phyloP scores from a whole-genome alignment of 805 yeast genomes.

The Lipomyces yamadae region DNA sequence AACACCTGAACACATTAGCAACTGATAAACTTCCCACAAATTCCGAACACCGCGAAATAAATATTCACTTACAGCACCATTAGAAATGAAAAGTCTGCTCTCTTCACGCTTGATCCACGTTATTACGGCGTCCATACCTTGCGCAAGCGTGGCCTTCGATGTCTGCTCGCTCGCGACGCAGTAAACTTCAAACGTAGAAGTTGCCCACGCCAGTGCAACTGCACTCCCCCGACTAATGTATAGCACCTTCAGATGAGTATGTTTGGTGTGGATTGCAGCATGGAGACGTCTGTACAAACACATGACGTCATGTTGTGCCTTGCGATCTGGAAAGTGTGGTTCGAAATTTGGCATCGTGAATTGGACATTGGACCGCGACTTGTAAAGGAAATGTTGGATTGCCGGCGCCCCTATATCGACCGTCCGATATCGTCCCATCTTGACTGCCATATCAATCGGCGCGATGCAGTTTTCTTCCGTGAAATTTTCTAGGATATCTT shows the following conservation, averaged over 20 bases:
- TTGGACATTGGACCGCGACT: constrained; percentile 70
- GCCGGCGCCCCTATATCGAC: constrained; percentile 59
- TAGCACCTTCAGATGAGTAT: constrained; percentile 41
- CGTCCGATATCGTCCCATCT: constrained; percentile 52
- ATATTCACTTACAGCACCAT: constrained; percentile 40
- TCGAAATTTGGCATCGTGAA: constrained; percentile 54
- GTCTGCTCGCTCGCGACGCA: constrained; percentile 63
- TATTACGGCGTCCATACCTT: constrained; percentile 66
- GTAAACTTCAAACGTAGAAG: constrained; percentile 66
- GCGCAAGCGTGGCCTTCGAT: constrained; percentile 60
- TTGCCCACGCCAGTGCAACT: constrained; percentile 58
- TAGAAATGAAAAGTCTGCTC: constrained; percentile 50
- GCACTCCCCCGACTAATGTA: constrained; percentile 38
- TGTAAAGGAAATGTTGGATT: constrained; percentile 80
- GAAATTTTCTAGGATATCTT: constrained; percentile 54
- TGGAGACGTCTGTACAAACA: constrained; percentile 47
- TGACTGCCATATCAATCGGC: constrained; percentile 48
- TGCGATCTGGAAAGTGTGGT: constrained; percentile 46
- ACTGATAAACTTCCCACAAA: background rate
- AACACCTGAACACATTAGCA: constrained; percentile 10
- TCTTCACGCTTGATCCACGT: constrained; percentile 78
- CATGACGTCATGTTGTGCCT: constrained; percentile 40
- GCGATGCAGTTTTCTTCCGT: constrained; percentile 47
- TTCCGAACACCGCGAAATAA: constrained; percentile 10
- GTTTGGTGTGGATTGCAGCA: constrained; percentile 45